Conservation (phyloP, 176 grass and related monocot species). For the Eleusine coracana region DNA sequence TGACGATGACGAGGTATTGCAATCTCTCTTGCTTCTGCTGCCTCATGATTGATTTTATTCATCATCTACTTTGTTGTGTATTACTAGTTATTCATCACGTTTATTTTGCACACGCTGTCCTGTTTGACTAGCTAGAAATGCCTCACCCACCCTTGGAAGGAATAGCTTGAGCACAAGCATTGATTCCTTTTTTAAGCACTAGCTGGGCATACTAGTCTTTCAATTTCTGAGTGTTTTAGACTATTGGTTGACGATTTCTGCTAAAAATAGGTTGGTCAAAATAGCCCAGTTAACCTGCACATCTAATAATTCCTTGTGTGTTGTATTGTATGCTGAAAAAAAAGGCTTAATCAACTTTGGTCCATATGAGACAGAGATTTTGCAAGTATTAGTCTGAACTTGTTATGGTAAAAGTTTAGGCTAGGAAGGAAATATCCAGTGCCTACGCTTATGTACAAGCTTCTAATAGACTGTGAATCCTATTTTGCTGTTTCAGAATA, state of each 20-base stretch:
- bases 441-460: background rate
- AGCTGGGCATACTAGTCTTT: background rate
- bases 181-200: background rate
- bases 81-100: background rate
- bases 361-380: background rate
- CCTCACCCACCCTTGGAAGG: background rate
- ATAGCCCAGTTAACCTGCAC: background rate
- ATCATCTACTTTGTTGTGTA: background rate
- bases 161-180: constrained; percentile 1
- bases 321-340: background rate
- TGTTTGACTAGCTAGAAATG: constrained; percentile 6
- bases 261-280: background rate
- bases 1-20: constrained; percentile 57
- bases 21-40: background rate
- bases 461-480: background rate
- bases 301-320: background rate
- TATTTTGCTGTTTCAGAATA: background rate
- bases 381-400: background rate
- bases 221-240: background rate
- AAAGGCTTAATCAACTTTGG: background rate
- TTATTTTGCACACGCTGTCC: background rate
- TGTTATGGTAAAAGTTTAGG: background rate
- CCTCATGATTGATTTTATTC: background rate
- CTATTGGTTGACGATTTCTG: background rate
- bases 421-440: background rate